phyloP scores from a whole-genome alignment of 2,329 filamentous ascomycete species.

The Coniosporium tulheliwenetii region DNA sequence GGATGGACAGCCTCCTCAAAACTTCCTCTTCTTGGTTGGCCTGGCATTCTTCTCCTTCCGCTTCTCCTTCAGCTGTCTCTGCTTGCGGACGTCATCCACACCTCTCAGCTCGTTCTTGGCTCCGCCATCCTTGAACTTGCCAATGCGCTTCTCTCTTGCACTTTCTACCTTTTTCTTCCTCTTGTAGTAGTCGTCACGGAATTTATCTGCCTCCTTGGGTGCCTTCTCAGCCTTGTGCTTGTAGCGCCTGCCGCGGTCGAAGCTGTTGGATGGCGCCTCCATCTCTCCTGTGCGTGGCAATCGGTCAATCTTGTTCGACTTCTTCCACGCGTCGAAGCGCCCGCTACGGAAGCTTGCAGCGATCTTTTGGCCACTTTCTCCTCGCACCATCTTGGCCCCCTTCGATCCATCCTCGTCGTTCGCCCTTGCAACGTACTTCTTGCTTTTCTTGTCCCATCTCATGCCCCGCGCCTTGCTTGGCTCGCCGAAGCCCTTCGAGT shows the following conservation, averaged over 20 bases:
- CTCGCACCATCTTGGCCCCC: constrained; percentile 57
- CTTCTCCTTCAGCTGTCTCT: constrained; percentile 60
- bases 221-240: constrained; percentile 78
- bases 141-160: constrained; percentile 70
- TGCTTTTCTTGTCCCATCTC: constrained; percentile 94
- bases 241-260: constrained; percentile 42
- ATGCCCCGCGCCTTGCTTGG: constrained; percentile 56
- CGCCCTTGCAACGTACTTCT: constrained; percentile 80
- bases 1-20: background rate
- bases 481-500: constrained; percentile 66
- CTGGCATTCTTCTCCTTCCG: constrained; percentile 78
- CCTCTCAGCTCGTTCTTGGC: constrained; percentile 71
- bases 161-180: constrained; percentile 82
- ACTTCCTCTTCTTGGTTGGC: constrained; percentile 45
- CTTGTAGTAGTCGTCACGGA: constrained; percentile 74
- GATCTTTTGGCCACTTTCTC: constrained; percentile 92
- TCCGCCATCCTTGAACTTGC: constrained; percentile 55
- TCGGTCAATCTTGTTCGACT: constrained; percentile 63
- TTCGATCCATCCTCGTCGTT: constrained; percentile 92
- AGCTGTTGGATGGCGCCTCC: constrained; percentile 35
- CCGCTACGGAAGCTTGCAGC: constrained; percentile 86
- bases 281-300: constrained; percentile 71
- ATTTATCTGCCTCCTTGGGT: constrained; percentile 88
- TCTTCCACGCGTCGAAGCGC: constrained; percentile 85
- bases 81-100: constrained; percentile 71